Conservation (phyloP, 140 eudicot species). For the Ambrosia hybrid region DNA sequence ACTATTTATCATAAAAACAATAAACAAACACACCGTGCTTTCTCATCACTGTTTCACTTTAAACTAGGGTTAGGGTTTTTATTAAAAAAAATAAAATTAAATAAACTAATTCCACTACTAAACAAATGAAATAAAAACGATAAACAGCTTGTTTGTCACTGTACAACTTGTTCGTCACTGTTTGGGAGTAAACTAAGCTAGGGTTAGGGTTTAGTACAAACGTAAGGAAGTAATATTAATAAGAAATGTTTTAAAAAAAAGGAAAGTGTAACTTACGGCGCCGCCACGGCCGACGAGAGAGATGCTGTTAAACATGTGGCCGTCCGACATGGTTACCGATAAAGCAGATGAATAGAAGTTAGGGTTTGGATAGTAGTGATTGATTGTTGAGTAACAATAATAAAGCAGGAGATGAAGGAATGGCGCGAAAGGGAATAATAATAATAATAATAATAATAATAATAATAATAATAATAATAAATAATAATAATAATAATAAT, state of each 20-base stretch:
- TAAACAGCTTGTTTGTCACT: background rate
- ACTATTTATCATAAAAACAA: background rate
- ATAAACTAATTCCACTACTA: too few species aligned
- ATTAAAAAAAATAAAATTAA: too few species aligned
- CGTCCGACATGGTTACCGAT: conserved; percentile 67
- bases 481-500: background rate
- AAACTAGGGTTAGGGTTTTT: conserved; percentile 43
- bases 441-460: background rate
- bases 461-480: too few species aligned
- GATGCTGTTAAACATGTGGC: conserved; percentile 80
- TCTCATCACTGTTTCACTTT: background rate
- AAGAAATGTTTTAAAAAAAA: background rate
- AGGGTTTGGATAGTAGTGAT: conserved; percentile 26
- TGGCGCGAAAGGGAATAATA: conserved; percentile 20
- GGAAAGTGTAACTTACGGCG: conserved; percentile 46
- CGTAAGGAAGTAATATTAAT: conserved; percentile 3
- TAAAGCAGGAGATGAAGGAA: conserved; percentile 18
- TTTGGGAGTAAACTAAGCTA: conserved; percentile 6
- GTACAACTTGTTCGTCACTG: background rate
- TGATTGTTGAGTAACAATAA: background rate
- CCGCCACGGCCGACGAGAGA: conserved; percentile 99
- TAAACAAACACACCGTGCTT: background rate
- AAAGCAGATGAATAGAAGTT: conserved; percentile 8
- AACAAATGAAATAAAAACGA: too few species aligned
- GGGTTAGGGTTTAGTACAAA: conserved; percentile 36